Evolutionary conservation across 352 stramenopile genomes (phyloP), one percentile per base, ranked within the genome.

Genomic region (Bremia lactucae): DNA sequence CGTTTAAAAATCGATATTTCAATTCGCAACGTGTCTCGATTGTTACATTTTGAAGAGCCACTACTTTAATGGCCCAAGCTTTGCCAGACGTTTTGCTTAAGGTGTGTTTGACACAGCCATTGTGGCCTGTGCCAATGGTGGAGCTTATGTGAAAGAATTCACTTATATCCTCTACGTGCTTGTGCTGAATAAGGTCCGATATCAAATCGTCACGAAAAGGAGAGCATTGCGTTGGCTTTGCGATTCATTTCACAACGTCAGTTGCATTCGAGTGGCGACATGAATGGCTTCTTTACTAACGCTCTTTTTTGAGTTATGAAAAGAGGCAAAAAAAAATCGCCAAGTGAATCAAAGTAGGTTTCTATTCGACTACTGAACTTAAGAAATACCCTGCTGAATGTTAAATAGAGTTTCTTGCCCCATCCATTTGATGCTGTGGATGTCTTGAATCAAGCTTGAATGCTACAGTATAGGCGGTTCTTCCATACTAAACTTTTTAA

Each of bases 1-100:
- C 77, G 52, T 36, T 84, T 83, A 6, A 89, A 35, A 31, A 89
- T 86, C 52, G 71, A 72, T 36, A 87, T 75, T 48, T 89, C 77
- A 34, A 87, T 87, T 7, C 68, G 66, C 7, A 89, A 53, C 23
- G 74, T 68, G 45, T 85, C 74, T 38, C 77, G 75, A 52, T 89
- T 72, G 85, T 64, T 29, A 74, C 63, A 28, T 89, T 89, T 31
- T 56, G 72, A 3, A 89, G 60, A 6, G 72, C 55, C 19, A 87
- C 76, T 48, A 85, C 49, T 53, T 89, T 89, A 40, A 89, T 66
- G 6, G 76, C 76, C 74, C 76, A 87, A 33, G 73, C 64, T 45
- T 86, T 85, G 49, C 72, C 73, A 13, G 69, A 83, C 22, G 65
- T 65, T 16, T 65, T 67, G 42, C 67, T 84, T 19, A 68, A 55